Base-by-base conservation (phyloP, 768 basidiomycete genomes). In the Nevesoporus exiguus region DNA sequence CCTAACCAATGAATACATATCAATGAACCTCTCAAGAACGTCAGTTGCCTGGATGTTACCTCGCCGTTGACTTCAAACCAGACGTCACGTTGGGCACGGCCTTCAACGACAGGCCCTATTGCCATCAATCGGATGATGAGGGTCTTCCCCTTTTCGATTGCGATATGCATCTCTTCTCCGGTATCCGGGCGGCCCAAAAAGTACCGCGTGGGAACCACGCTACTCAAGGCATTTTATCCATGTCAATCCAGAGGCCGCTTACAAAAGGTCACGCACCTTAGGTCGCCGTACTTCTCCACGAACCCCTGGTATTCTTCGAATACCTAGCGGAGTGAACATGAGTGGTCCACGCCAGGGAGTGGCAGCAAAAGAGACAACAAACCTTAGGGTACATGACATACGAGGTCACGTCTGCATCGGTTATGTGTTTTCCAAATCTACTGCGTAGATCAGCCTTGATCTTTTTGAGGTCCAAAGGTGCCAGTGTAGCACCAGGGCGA, bases 331-430 rank as follows among this genome's bases (percentile, higher is more conserved):
- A 56, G 59, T 52, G 62, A 47, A 52, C 49, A 50, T 54, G 40
- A 60, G 40, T 29, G 39, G 24, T 55, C 59, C 44, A 40, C 22
- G 40, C 45, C 37, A 24, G 45, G 31, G 47, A 43, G 55, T 43
- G 29, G 51, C 48, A 59, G 39, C 9, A 47, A 30, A 30, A 52
- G 55, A 36, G 2, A 52, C 51, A n/a, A 61, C 67, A 44, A 59
- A 89, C 93, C 86, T 97, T 96, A 40, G 96, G 94, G 70, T 98
- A 99, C 95, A 99, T 98, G 70, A 90, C 90, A 77, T 93, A 97
- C 48, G 91, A 94, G 36, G 87, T 85, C 43, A 98, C 95, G 71
- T 99, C 97, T 47, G 80, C 78, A 70, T 96, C 93, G 10, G 90
- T 89, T 68, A 99, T 95, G 68, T 93, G 88, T 72, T 90, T 91